Evolutionary conservation across 805 yeast genomes (phyloP).

Genomic region (Wickerhamomyces chaumierensis): DNA sequence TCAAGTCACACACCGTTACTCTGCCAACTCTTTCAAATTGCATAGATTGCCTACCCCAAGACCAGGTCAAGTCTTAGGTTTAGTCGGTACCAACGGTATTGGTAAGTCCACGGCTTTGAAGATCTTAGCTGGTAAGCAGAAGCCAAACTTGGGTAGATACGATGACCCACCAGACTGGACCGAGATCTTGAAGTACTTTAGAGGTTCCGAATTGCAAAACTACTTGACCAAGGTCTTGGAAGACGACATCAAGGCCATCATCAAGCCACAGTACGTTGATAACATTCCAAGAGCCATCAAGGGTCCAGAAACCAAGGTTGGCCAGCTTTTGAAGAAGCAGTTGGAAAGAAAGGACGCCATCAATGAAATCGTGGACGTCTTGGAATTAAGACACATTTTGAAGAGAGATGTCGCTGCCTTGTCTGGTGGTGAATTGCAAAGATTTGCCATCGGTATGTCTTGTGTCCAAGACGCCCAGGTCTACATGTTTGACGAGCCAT

Average conservation of each 20-base stretch:
- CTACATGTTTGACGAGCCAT: slow-evolving; percentile 99
- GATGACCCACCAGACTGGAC: slow-evolving; percentile 98
- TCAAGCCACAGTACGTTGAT: slow-evolving; percentile 98
- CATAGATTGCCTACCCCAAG: slow-evolving; percentile 97
- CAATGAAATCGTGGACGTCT: slow-evolving; percentile 50
- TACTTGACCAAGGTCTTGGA: slow-evolving; percentile 90
- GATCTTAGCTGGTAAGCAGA: slow-evolving; percentile 93
- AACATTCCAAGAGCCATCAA: slow-evolving; percentile 93
- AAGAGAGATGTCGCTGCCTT: slow-evolving; percentile 82
- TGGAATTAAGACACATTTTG: slow-evolving; percentile 69
- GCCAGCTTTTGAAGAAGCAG: slow-evolving; percentile 67
- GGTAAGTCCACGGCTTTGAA: slow-evolving; percentile 97
- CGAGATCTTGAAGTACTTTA: slow-evolving; percentile 79
- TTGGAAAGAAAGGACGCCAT: slow-evolving; percentile 58
- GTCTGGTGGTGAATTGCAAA: slow-evolving; percentile 98
- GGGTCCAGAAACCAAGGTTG: slow-evolving; percentile 81
- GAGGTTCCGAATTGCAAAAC: slow-evolving; percentile 96
- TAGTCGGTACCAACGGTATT: slow-evolving; percentile 98
- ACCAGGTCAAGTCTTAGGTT: slow-evolving; percentile 96
- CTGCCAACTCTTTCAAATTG: slow-evolving; percentile 94
- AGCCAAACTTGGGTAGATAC: slow-evolving; percentile 88
- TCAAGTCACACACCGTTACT: slow-evolving; percentile 93
- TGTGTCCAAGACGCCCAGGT: slow-evolving; percentile 92
- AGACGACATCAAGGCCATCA: slow-evolving; percentile 90
- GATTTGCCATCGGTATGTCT: slow-evolving; percentile 96